These are phyloP conservation scores for Starmera quercuum DNA, from an alignment of 805 yeast genomes.

Conservation along the genomic window DNA sequence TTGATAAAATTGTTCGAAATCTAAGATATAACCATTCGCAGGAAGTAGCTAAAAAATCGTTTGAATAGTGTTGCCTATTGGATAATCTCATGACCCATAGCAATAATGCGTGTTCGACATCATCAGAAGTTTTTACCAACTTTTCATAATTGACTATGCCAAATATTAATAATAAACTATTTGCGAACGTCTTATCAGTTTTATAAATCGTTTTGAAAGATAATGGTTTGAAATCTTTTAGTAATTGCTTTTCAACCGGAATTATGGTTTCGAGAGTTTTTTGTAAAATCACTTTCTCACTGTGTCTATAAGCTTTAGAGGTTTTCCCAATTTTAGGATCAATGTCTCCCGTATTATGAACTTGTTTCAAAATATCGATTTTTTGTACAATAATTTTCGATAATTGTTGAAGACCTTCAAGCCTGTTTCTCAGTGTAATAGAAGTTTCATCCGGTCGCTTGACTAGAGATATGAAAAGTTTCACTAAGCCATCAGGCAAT, in stretches of 20 bases:
- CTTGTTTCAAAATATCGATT: conserved; percentile 28
- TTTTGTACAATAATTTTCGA: conserved; percentile 46
- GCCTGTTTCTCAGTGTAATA: conserved; percentile 43
- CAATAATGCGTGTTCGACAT: conserved; percentile 51
- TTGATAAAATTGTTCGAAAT: conserved; percentile 30
- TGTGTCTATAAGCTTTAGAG: conserved; percentile 37
- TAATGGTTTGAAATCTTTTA: conserved; percentile 36
- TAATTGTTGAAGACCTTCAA: conserved; percentile 55
- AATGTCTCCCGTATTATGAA: conserved; percentile 19
- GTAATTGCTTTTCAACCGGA: conserved; percentile 35
- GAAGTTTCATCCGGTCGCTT: conserved; percentile 39
- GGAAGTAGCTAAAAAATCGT: conserved; percentile 30
- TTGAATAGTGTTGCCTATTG: conserved; percentile 31
- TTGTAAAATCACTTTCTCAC: conserved; percentile 43
- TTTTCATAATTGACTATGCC: conserved; percentile 52
- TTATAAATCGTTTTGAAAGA: conserved; percentile 54
- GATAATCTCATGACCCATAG: conserved; percentile 57
- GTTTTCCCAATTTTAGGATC: conserved; percentile 19
- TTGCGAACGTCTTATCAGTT: conserved; percentile 44
- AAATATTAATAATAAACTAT: conserved; percentile 45
- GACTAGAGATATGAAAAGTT: conserved; percentile 48
- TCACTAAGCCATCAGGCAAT: conserved; percentile 38
- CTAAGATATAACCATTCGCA: conserved; percentile 39
- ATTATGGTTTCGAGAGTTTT: conserved; percentile 37
- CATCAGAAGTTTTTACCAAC: conserved; percentile 32